Evolutionary conservation across 2,329 filamentous ascomycete species (phyloP).

Genomic region (Pezicula neosporulosa): DNA sequence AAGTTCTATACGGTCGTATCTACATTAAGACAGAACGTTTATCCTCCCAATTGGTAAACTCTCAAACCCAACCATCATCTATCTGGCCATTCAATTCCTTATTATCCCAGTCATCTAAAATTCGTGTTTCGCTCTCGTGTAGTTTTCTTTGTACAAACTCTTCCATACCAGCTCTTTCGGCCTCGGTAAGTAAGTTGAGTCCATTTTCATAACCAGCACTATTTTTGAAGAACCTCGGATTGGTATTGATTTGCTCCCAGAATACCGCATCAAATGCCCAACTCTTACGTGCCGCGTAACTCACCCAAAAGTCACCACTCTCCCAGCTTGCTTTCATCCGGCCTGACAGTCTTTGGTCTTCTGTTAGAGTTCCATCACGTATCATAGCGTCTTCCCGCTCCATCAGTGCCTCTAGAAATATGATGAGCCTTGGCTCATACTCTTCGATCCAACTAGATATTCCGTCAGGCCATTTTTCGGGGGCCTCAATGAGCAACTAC

Average conservation of each 20-base stretch:
- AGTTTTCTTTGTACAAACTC: slow-evolving; percentile 4
- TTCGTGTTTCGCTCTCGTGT: slow-evolving; percentile 1
- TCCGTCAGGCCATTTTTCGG: slow-evolving; percentile 9
- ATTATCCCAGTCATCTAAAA: slow-evolving; percentile 2
- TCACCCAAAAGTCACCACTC: slow-evolving; percentile 12
- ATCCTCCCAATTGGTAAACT: too few relatives aligned
- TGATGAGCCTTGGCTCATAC: slow-evolving; percentile 4
- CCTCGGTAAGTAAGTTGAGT: neutral
- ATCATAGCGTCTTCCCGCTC: slow-evolving; percentile 4
- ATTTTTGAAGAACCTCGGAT: slow-evolving; percentile 3
- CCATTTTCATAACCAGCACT: slow-evolving; percentile 1
- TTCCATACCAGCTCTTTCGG: slow-evolving; percentile 2
- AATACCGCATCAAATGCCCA: slow-evolving; percentile 11
- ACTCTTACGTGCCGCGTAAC: slow-evolving; percentile 7
- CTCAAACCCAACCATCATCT: too few relatives aligned
- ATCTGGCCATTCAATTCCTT: neutral
- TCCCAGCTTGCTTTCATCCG: slow-evolving; percentile 12
- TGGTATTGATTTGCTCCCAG: slow-evolving; percentile 4
- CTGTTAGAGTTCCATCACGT: neutral
- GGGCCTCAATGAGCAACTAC: slow-evolving; percentile 9
- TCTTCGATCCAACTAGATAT: slow-evolving; percentile 3
- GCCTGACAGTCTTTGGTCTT: slow-evolving; percentile 2
- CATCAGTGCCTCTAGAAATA: neutral
- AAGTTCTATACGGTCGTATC: too few relatives aligned
- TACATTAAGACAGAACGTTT: too few relatives aligned